Conservation (phyloP, 2,329 filamentous ascomycete species). For the Claviceps citrina region DNA sequence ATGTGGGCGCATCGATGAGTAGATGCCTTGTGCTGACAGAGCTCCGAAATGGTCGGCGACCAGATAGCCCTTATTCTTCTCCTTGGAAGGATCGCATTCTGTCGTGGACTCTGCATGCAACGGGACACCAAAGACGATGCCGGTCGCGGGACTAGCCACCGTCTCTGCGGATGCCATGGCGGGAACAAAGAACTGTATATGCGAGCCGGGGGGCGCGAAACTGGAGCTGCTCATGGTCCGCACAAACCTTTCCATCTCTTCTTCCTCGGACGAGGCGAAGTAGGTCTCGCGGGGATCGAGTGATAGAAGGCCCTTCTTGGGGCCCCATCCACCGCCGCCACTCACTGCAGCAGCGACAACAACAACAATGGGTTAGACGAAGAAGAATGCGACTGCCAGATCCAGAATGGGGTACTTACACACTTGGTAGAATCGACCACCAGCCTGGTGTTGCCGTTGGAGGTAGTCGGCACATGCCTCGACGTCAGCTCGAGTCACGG, state of each 20-base stretch:
- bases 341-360: slow-evolving; percentile 35
- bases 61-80: slow-evolving; percentile 5
- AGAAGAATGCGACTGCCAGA: too few species aligned
- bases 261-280: slow-evolving; percentile 28
- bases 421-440: slow-evolving; percentile 30
- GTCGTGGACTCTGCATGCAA: slow-evolving; percentile 7
- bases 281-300: slow-evolving; percentile 54
- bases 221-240: slow-evolving; percentile 30
- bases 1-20: slow-evolving; percentile 22
- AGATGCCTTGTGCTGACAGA: slow-evolving; percentile 45
- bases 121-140: slow-evolving; percentile 21
- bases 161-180: slow-evolving; percentile 14
- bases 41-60: slow-evolving; percentile 39
- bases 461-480: slow-evolving; percentile 15
- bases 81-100: neutral
- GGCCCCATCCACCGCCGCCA: slow-evolving; percentile 73
- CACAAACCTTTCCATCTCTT: slow-evolving; percentile 39
- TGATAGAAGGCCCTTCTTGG: slow-evolving; percentile 63
- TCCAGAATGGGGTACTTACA: too few species aligned
- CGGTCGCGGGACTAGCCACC: slow-evolving; percentile 8
- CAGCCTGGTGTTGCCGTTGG: slow-evolving; percentile 22
- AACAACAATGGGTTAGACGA: too few species aligned
- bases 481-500: slow-evolving; percentile 9
- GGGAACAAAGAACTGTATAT: slow-evolving; percentile 49
- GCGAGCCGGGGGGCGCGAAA: slow-evolving; percentile 47